Evolutionary conservation across 352 stramenopile genomes (phyloP), one percentile per base, ranked within the genome.

Genomic region (Pythium insidiosum): DNA sequence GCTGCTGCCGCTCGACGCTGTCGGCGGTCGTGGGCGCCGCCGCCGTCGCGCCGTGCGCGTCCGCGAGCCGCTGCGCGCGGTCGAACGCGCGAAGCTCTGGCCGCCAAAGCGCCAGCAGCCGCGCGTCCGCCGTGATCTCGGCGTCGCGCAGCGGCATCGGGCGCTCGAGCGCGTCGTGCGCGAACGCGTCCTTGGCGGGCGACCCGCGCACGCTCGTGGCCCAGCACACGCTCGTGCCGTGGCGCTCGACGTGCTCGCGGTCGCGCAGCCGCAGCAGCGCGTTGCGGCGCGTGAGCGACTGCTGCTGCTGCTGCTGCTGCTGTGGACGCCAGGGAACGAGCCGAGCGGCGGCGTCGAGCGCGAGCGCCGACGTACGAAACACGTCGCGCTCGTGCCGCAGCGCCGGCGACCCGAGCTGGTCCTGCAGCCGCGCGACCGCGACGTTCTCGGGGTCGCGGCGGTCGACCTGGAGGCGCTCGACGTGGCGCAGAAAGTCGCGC

Each of bases 401-500:
- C 2, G 58, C 37, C 9, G 73, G 79, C 39, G 63, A 61, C 18
- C 41, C 48, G 39, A 57, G 56, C 22, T 84, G 66, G 26, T 64
- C 53, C 19, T 80, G 59, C 15, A 85, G 43, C 1, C 67, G 66
- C 47, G 75, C 46, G 4, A 84, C 57, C 1, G 58, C 34, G 5
- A 65, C 53, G 45, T 92, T 85, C 5, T 79, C 67, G 3, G 81
- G 81, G 43, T 93, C 73, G 35, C 90, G 90, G 18, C 71, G 68
- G 48, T 95, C 83, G 6, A 95, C 38, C 2, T 22, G 30, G 20
- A 71, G 52, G 0, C 63, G 52, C 1, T 57, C 48, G 21, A 86
- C 48, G 37, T 73, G 63, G 7, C 70, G 60, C 30, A 88, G 60
- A 30, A 86, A 88, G 42, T 84, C 73, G 35, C 49, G 58, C 20